Conservation (phyloP, 768 basidiomycete species). For the Jaapia argillacea region DNA sequence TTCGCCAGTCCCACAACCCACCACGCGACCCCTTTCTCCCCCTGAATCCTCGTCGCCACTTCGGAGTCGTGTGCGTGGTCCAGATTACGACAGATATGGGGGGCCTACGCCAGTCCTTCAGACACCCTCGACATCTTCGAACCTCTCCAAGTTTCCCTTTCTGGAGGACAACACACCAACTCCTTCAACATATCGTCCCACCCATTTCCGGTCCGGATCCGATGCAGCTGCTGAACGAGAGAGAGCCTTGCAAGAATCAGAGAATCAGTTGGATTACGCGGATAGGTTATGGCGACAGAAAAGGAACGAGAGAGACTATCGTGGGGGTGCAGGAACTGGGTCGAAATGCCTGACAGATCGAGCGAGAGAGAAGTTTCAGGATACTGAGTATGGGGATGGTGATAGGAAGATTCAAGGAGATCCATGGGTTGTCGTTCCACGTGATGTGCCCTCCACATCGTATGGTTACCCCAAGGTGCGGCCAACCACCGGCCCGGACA, state of each 20-base stretch:
- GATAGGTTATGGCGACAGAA: slow-evolving; percentile 20
- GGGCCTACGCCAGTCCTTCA: neutral
- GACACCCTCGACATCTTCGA: too few species aligned
- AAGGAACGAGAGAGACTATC: slow-evolving; percentile 21
- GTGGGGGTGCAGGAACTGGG: too few species aligned
- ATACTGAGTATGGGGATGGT: too few species aligned
- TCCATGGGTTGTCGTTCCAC: neutral
- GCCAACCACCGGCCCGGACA: neutral
- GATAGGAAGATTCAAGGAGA: too few species aligned
- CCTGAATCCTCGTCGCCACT: neutral
- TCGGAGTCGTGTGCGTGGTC: too few species aligned
- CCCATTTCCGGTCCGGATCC: slow-evolving; percentile 37
- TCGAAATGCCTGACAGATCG: too few species aligned
- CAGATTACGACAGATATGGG: neutral
- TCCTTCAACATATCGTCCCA: slow-evolving; percentile 15
- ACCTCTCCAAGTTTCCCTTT: too few species aligned
- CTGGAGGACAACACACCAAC: too few species aligned
- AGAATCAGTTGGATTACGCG: slow-evolving; percentile 24
- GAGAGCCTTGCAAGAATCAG: slow-evolving; percentile 26
- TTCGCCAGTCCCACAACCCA: slow-evolving; percentile 17
- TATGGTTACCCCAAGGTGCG: neutral
- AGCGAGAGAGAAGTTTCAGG: too few species aligned
- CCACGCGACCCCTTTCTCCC: slow-evolving; percentile 17
- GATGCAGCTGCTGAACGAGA: slow-evolving; percentile 45
- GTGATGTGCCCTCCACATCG: neutral